Base-by-base conservation (phyloP, 2,329 filamentous ascomycete genomes). In the Rhexocercosporidium sp. region DNA sequence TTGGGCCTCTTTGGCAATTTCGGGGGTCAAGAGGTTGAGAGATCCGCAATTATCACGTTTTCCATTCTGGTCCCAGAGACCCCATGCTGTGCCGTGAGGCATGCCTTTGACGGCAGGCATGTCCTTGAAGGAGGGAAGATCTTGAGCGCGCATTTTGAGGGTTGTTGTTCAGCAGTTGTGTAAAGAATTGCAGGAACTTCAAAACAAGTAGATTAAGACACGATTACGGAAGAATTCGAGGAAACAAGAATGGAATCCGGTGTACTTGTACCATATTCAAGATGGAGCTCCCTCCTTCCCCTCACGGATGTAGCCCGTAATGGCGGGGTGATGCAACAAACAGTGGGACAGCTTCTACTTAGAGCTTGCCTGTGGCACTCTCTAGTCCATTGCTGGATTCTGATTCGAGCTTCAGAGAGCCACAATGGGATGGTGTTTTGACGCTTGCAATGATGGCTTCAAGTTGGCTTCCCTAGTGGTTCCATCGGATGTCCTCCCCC, bases 51-150 rank as follows among this genome's bases (percentile, higher is more conserved):
- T 67, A 70, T 84, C 82, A 62, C 83, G 74, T 59, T 81, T 77
- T 59, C 86, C 86, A 62, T 81, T 79, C 53, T 80, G 74, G 65
- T 82, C 82, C 61, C 80, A 78, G 4, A 83, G 61, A 3, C 82
- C 81, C 82, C 82, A 84, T 3, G 78, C 76, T 63, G 77, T 80
- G 66, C 79, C 81, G 69, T 79, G 64, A 3, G 81, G 81, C 76
- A 81, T 80, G 25, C 77, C 80, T 56, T 79, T 65, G 18, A 81
- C 78, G 9, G 75, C 70, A 5, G 81, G 80, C 12, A 83, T 76
- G 25, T 78, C 73, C 65, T 82, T 79, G 65, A 81, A 82, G 29
- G 75, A 70, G 5, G 80, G 77, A 20, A 71, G 70, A 41, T 72
- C 68, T 66, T 70, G 66, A 47, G 68, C 66, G 39, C 64, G 68